A percentile compares a stretch with the other conserved stretches of the same genome.
These are phyloP conservation scores for Endothia cerciana DNA, from an alignment of 2,329 filamentous ascomycete species.

Conservation along the genomic window DNA sequence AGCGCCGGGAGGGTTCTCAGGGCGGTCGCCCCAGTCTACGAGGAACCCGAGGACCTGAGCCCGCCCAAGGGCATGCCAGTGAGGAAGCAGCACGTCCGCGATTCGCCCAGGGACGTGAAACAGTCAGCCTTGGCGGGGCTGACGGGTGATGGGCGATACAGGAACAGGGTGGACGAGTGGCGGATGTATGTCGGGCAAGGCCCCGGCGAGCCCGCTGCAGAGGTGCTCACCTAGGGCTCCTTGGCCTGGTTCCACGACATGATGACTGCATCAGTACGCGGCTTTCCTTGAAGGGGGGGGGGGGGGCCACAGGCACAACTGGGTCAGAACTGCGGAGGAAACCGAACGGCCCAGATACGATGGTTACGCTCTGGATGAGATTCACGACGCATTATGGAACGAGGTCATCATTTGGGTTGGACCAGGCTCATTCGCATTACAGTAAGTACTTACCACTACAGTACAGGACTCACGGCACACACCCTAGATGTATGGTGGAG, in stretches of 20 bases:
- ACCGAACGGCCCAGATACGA: background rate
- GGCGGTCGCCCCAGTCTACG: conserved; percentile 29
- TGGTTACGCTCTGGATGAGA: conserved; percentile 13
- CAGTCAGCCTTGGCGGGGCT: conserved; percentile 48
- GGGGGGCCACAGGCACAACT: background rate
- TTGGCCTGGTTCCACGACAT: background rate
- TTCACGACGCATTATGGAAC: conserved; percentile 4
- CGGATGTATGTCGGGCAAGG: conserved; percentile 51
- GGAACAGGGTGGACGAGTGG: conserved; percentile 55
- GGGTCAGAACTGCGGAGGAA: background rate
- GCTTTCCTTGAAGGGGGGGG: background rate
- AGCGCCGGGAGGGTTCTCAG: conserved; percentile 30
- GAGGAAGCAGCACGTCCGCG: conserved; percentile 33
- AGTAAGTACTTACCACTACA: background rate
- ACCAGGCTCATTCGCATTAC: background rate
- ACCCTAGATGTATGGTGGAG: background rate
- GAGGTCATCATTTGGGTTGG: conserved; percentile 5
- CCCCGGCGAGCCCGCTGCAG: conserved; percentile 37
- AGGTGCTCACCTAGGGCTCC: conserved; percentile 1
- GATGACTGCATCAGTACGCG: background rate
- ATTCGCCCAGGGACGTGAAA: conserved; percentile 44
- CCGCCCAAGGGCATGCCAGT: conserved; percentile 34
- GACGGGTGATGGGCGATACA: conserved; percentile 48
- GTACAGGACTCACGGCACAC: background rate
- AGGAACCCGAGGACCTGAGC: conserved; percentile 40